Evolutionary conservation across 1,284 basidiomycete genomes (phyloP), one percentile per base, ranked within the genome.

Genomic region (Moniliophthora roreri): DNA sequence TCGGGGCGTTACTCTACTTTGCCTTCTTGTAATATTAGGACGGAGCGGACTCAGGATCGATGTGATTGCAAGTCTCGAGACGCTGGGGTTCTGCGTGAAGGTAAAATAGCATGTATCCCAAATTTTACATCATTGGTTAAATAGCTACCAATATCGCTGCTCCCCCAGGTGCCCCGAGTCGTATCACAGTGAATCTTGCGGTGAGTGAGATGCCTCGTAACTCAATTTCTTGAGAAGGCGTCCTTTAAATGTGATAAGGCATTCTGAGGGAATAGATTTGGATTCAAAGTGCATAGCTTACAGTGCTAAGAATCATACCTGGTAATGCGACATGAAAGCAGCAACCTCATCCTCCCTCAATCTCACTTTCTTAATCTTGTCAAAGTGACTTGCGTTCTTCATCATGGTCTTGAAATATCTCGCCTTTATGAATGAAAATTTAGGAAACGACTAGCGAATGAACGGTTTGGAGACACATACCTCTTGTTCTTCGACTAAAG

Each of bases 401-500:
- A 96, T 71, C 80, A 97, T 91, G 4, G 74, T 72, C 69, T 98
- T 98, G 76, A 97, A 96, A 66, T 91, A 87, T 20, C 89, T 78
- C 21, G 92, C 93, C 91, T 93, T 59, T 4, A 56, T 51, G 28
- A n/a, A 24, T 15, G 3, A 46, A 35, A 41, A 10, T 23, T 24
- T n/a, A n/a, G 38, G 45, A 13, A 16, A 58, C 15, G 56, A 47
- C 26, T 15, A 51, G 42, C 18, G 48, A 40, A 48, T n/a, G 36
- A 55, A 47, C 39, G 23, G 44, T 13, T 4, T 32, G 6, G 18
- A 16, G 54, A 45, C 40, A 40, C 72, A 41, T 53, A 90, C 93
- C 80, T 98, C 95, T 69, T 97, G 95, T 66, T 93, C 91, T 73
- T 99, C 96, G 3, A 98, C 92, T 57, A 99, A 72, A 2, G 90